These are phyloP conservation scores for Solanum tarapatanum DNA, from an alignment of 257 asterid species.

Conservation along the genomic window DNA sequence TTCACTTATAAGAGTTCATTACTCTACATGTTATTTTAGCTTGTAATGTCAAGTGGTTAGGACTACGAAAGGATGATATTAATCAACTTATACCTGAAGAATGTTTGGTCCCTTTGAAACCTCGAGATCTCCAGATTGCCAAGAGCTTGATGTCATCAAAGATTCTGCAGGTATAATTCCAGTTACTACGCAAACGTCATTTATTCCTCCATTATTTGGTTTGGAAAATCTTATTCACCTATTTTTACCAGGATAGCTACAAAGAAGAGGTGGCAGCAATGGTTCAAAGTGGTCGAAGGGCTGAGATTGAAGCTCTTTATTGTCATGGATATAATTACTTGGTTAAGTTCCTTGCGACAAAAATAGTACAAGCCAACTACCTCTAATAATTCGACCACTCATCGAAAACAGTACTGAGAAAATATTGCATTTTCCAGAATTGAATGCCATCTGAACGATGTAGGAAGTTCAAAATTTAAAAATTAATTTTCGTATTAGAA, in stretches of 20 bases:
- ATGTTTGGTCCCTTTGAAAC: slow-evolving; percentile 55
- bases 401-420: not conserved
- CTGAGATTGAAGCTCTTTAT: slow-evolving; percentile 91
- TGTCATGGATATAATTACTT: slow-evolving; percentile 72
- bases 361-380: slow-evolving; percentile 64
- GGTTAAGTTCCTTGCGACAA: slow-evolving; percentile 53
- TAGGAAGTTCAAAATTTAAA: not conserved
- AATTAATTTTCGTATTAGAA: not conserved
- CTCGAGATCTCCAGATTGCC: slow-evolving; percentile 67
- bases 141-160: slow-evolving; percentile 60
- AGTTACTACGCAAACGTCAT: not conserved
- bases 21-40: slow-evolving; percentile 18
- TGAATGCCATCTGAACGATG: not conserved
- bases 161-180: slow-evolving; percentile 44
- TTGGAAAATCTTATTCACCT: too few species aligned
- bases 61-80: slow-evolving; percentile 73
- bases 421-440: not conserved
- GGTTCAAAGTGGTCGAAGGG: slow-evolving; percentile 59
- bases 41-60: slow-evolving; percentile 90
- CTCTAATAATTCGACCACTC: not conserved
- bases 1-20: not conserved
- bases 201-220: not conserved
- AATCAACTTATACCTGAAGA: slow-evolving; percentile 59
- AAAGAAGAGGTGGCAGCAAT: slow-evolving; percentile 64
- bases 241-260: slow-evolving; percentile 45